phyloP scores from a whole-genome alignment of 2,329 filamentous ascomycete genomes.

The Ophiosphaerella korrae region DNA sequence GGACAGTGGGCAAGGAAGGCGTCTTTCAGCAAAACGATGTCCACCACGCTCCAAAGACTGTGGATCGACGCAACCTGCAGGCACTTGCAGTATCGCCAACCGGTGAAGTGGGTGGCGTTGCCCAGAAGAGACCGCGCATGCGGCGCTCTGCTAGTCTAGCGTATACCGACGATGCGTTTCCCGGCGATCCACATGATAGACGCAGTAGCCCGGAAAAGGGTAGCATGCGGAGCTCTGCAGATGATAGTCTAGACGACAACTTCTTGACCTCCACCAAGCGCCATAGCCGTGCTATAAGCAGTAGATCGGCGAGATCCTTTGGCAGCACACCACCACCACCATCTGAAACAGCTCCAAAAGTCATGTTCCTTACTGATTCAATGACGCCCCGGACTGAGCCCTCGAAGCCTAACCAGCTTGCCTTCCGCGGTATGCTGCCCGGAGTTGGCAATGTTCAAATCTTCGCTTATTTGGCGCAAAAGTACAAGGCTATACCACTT shows the following conservation, averaged over 20 bases:
- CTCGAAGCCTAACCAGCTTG: constrained; percentile 52
- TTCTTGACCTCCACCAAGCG: constrained; percentile 57
- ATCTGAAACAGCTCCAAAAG: constrained; percentile 51
- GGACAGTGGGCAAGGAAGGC: constrained; percentile 67
- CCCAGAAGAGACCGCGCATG: constrained; percentile 56
- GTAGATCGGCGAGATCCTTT: constrained; percentile 58
- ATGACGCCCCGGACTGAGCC: constrained; percentile 50
- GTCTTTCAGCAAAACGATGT: constrained; percentile 68
- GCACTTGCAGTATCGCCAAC: constrained; percentile 62
- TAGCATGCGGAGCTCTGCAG: constrained; percentile 57
- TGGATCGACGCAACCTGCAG: constrained; percentile 62
- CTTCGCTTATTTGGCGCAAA: constrained; percentile 51
- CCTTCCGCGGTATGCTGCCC: constrained; percentile 55
- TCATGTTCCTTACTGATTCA: constrained; percentile 58
- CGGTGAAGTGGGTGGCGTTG: constrained; percentile 61
- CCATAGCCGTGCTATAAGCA: constrained; percentile 53
- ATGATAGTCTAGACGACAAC: constrained; percentile 63
- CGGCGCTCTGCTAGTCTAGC: constrained; percentile 49
- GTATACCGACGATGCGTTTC: constrained; percentile 43
- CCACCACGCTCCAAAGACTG: constrained; percentile 62
- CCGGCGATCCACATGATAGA: constrained; percentile 51
- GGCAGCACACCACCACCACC: constrained; percentile 62
- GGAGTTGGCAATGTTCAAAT: constrained; percentile 47
- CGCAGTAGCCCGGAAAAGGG: constrained; percentile 54
- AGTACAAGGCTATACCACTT: constrained; percentile 49